phyloP scores from a whole-genome alignment of 2,329 filamentous ascomycete genomes.

The Hymenoscyphus linearis region DNA sequence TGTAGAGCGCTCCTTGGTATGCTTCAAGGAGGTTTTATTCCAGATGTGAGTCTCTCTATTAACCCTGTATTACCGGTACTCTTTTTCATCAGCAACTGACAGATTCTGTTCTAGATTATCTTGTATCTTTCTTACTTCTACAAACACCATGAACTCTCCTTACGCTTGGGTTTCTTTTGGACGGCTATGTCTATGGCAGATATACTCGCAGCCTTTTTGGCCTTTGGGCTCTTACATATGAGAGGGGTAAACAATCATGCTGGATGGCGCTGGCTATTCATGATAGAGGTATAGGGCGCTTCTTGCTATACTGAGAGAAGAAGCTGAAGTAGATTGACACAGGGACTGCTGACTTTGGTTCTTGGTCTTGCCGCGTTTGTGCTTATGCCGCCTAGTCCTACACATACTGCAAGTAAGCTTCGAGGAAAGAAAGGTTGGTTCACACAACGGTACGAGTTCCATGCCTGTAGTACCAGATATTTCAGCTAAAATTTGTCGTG shows the following conservation, averaged over 20 bases:
- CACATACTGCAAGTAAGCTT: constrained; percentile 34
- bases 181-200: constrained; percentile 45
- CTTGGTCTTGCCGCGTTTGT: constrained; percentile 15
- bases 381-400: constrained; percentile 15
- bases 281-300: constrained; percentile 28
- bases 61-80: constrained; percentile 28
- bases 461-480: background rate
- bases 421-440: constrained; percentile 60
- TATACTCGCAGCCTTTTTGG: constrained; percentile 50
- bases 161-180: constrained; percentile 65
- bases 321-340: background rate
- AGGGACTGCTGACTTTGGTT: constrained; percentile 18
- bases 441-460: constrained; percentile 37
- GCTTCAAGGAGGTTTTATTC: constrained; percentile 48
- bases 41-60: constrained; percentile 40
- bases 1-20: constrained; percentile 27
- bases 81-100: background rate
- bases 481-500: background rate
- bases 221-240: constrained; percentile 51
- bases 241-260: constrained; percentile 46
- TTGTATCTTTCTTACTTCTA: constrained; percentile 68
- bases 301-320: constrained; percentile 17
- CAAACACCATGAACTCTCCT: constrained; percentile 58
- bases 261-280: constrained; percentile 55
- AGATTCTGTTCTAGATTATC: constrained; percentile 34